phyloP scores from a whole-genome alignment of 805 yeast genomes.

The Ogataea parapolymorpha region DNA sequence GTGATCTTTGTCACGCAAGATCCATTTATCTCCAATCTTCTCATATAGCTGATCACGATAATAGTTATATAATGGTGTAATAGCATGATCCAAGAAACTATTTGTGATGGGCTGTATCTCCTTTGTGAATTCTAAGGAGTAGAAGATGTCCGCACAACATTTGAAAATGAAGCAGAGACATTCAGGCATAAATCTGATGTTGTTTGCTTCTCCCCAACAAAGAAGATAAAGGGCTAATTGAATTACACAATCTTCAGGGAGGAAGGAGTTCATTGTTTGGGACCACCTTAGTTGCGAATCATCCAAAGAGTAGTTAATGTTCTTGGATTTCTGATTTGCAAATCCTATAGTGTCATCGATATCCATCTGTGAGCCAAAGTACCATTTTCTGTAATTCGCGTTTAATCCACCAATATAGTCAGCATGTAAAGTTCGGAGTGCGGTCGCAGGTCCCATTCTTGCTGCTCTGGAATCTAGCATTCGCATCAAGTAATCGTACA shows the following conservation, averaged over 20 bases:
- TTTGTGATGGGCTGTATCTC: slow-evolving; percentile 29
- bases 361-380: slow-evolving; percentile 70
- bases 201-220: slow-evolving; percentile 91
- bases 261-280: slow-evolving; percentile 44
- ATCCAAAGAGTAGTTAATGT: slow-evolving; percentile 30
- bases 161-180: slow-evolving; percentile 82
- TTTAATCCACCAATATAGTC: slow-evolving; percentile 73
- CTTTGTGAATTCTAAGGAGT: slow-evolving; percentile 41
- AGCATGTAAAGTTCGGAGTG: slow-evolving; percentile 60
- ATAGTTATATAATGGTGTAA: slow-evolving; percentile 70
- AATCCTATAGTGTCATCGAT: slow-evolving; percentile 47
- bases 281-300: slow-evolving; percentile 52
- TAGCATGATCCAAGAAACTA: slow-evolving; percentile 60
- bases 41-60: slow-evolving; percentile 55
- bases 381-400: slow-evolving; percentile 73
- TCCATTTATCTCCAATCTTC: slow-evolving; percentile 40
- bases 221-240: slow-evolving; percentile 70
- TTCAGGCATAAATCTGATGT: slow-evolving; percentile 84
- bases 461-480: slow-evolving; percentile 67
- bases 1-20: slow-evolving; percentile 60
- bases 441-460: slow-evolving; percentile 53
- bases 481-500: slow-evolving; percentile 62
- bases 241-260: slow-evolving; percentile 51
- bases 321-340: slow-evolving; percentile 25
- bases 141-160: slow-evolving; percentile 68